These are phyloP conservation scores for Alternaria postmessia DNA, from an alignment of 2,329 filamentous ascomycete species.

Conservation along the genomic window DNA sequence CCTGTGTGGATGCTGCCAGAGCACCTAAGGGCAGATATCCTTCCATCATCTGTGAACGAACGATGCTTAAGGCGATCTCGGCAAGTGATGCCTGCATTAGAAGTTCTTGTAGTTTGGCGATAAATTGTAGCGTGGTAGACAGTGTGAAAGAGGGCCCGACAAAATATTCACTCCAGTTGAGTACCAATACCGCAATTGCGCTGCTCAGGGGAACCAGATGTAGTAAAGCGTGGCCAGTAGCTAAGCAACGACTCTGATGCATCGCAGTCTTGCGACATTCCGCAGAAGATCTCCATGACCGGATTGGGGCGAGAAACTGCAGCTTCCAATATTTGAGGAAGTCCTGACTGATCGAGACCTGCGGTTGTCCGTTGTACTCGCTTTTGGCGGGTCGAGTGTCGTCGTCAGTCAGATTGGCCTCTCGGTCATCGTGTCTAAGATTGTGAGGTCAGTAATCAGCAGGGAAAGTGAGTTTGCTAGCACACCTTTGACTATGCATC, in stretches of 20 bases:
- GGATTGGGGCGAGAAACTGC: background rate
- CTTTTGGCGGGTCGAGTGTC: too few species aligned
- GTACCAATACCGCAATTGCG: conserved; percentile 9
- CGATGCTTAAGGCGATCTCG: conserved; percentile 12
- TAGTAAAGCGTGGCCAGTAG: conserved; percentile 9
- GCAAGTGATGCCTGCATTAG: conserved; percentile 31
- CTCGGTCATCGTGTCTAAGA: background rate
- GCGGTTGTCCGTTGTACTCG: too few species aligned
- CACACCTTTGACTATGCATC: background rate
- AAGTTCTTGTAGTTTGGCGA: conserved; percentile 29
- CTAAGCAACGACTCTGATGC: conserved; percentile 11
- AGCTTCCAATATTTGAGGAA: background rate
- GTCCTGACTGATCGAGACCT: background rate
- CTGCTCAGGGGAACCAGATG: conserved; percentile 16
- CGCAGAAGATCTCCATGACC: background rate
- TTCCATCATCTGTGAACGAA: conserved; percentile 7
- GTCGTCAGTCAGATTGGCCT: background rate
- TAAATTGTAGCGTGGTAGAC: conserved; percentile 21
- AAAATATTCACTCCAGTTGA: conserved; percentile 11
- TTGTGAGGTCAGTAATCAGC: too few species aligned
- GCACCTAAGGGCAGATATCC: conserved; percentile 18
- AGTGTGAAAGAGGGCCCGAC: background rate
- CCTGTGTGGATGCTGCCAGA: conserved; percentile 15
- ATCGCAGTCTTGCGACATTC: conserved; percentile 22
- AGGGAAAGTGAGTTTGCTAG: too few species aligned